These are phyloP conservation scores for Hysterium pulicare DNA, from an alignment of 2,329 filamentous ascomycete species.

Conservation along the genomic window DNA sequence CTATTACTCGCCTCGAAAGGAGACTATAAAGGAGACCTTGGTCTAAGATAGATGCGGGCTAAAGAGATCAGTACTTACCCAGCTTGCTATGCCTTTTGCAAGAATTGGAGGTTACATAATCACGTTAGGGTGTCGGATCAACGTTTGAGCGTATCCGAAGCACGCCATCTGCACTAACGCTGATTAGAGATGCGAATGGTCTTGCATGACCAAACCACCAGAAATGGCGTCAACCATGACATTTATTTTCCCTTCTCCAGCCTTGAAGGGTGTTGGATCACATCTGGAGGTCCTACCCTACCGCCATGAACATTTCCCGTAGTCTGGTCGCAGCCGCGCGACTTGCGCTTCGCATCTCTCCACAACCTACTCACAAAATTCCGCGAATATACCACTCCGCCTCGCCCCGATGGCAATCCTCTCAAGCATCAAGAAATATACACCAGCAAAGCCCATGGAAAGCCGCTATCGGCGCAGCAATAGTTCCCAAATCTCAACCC, in stretches of 20 bases:
- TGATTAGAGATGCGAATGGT: not conserved
- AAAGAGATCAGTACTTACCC: too few species aligned
- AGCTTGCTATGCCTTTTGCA: too few species aligned
- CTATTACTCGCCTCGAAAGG: too few species aligned
- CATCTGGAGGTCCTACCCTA: not conserved
- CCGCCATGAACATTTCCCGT: conserved; percentile 29
- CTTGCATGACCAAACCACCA: not conserved
- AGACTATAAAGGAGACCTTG: too few species aligned
- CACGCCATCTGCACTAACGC: conserved; percentile 2
- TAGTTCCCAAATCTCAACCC: conserved; percentile 18
- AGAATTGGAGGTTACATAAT: too few species aligned
- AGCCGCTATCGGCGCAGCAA: conserved; percentile 20
- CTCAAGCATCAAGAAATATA: conserved; percentile 21
- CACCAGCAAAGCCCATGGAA: conserved; percentile 27
- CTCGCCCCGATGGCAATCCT: conserved; percentile 17
- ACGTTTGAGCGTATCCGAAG: too few species aligned
- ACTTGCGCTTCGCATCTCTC: conserved; percentile 12
- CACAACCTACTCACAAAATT: not conserved
- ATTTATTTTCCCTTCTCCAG: not conserved
- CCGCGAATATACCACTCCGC: not conserved
- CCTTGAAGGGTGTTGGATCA: not conserved
- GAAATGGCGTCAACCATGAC: not conserved
- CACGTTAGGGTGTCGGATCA: too few species aligned
- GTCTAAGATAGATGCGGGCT: too few species aligned
- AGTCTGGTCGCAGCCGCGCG: conserved; percentile 23